Evolutionary conservation across 257 asterid genomes (phyloP), one percentile per base, ranked within the genome.

Genomic region (Striga asiatica): DNA sequence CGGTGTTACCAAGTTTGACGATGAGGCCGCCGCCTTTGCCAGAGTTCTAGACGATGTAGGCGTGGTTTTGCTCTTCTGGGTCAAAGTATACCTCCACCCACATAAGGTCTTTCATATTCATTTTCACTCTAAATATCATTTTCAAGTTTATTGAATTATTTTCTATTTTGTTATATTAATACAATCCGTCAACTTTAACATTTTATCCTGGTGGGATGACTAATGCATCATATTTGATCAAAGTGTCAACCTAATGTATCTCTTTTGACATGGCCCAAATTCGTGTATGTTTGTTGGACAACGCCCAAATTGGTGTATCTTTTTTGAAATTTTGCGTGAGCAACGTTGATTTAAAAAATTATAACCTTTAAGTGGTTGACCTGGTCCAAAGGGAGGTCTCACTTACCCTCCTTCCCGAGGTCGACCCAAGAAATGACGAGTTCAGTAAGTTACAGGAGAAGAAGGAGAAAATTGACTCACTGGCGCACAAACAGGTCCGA

Each of bases 1-100:
- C 38, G 97, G 97, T 1, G 76, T 88, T n/a, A 83, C 88, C 2
- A 82, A 69, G 41, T 62, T 86, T 3, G 42, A 61, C 25, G 76
- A 62, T 0, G 97, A 84, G 66, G 97, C 93, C 23, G 77, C 73
- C 28, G 70, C 83, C 47, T 88, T 75, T 47, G 85, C 95, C 14
- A 42, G 78, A 19, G 86, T 80, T 57, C 93, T 88, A 25, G 97
- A 88, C 39, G 93, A 84, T 52, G 93, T 95, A 67, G 95, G 88
- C 24, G 78, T 88, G 13, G 74, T 84, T 56, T 73, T 84, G 78
- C 74, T 88, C 7, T 88, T 88, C 63, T 76, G 97, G 23, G 88
- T 84, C 66, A 84, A 82, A 74, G 97, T 88, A 18, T 78, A 82
- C 53, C 88, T 88, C 35, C 88, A 76, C 19, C 97, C 95, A 6